phyloP scores from a whole-genome alignment of 805 yeast species.

The Ogataea thermomethanolica region DNA sequence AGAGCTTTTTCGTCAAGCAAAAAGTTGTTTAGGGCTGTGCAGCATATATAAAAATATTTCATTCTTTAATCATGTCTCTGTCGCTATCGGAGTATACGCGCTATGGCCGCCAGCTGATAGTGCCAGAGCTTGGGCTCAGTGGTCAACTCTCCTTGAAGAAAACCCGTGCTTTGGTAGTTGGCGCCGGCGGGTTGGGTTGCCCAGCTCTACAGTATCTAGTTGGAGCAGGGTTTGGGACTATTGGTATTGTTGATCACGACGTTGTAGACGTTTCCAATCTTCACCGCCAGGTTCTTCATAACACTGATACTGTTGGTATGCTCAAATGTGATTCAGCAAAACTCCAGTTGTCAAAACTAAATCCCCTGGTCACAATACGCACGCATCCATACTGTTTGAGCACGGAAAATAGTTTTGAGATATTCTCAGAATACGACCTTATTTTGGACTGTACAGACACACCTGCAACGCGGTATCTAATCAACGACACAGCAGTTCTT shows the following conservation, averaged over 20 bases:
- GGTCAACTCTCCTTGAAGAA: conserved; percentile 59
- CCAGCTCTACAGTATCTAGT: conserved; percentile 83
- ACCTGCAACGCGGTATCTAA: conserved; percentile 80
- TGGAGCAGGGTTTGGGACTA: conserved; percentile 81
- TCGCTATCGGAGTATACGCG: conserved; percentile 67
- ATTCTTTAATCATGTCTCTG: conserved; percentile 1
- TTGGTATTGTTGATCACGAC: conserved; percentile 89
- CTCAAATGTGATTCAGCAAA: conserved; percentile 80
- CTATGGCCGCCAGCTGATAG: conserved; percentile 95
- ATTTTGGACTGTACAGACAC: conserved; percentile 94
- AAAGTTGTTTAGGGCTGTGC: conserved; percentile 47
- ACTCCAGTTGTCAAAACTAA: conserved; percentile 46
- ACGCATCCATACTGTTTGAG: conserved; percentile 52
- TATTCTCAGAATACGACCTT: conserved; percentile 64
- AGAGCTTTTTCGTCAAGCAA: conserved; percentile 75
- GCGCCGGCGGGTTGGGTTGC: conserved; percentile 97
- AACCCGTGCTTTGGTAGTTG: conserved; percentile 69
- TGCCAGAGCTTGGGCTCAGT: conserved; percentile 63
- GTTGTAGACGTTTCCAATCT: conserved; percentile 78
- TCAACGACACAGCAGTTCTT: conserved; percentile 78
- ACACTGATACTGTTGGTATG: conserved; percentile 60
- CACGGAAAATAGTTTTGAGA: conserved; percentile 56
- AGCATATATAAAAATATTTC: conserved; percentile 1
- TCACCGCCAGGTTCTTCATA: conserved; percentile 86
- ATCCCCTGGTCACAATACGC: conserved; percentile 60